Evolutionary conservation across 768 basidiomycete genomes (phyloP).

Genomic region (Pleurotus ostreatus): DNA sequence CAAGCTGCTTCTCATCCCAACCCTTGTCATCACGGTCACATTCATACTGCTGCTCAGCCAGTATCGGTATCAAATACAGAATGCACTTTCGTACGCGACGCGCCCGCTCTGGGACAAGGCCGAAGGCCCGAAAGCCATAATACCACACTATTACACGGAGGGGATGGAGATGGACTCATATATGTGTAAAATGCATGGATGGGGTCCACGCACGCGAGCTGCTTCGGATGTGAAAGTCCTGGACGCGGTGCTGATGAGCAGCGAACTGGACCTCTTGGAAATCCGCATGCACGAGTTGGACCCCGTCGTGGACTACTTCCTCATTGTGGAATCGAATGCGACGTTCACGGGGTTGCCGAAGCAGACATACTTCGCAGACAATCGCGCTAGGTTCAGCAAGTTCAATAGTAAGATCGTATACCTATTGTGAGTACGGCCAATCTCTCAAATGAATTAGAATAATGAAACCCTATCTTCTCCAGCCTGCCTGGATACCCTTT

Average conservation of each 20-base stretch:
- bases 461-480: background rate
- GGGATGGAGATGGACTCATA: slow-evolving; percentile 39
- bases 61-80: slow-evolving; percentile 47
- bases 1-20: slow-evolving; percentile 28
- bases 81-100: slow-evolving; percentile 51
- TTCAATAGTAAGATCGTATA: slow-evolving; percentile 55
- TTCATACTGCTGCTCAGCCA: slow-evolving; percentile 33
- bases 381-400: slow-evolving; percentile 41
- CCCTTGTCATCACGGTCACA: slow-evolving; percentile 23
- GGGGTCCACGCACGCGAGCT: slow-evolving; percentile 31
- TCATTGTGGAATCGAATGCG: slow-evolving; percentile 57
- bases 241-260: slow-evolving; percentile 59
- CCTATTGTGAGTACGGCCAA: slow-evolving; percentile 30
- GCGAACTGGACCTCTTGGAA: slow-evolving; percentile 60
- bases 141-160: slow-evolving; percentile 56
- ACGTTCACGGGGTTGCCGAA: slow-evolving; percentile 62
- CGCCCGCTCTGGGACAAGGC: slow-evolving; percentile 57
- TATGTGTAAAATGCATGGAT: slow-evolving; percentile 52
- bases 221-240: slow-evolving; percentile 28
- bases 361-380: slow-evolving; percentile 43
- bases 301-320: slow-evolving; percentile 52
- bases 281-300: slow-evolving; percentile 60
- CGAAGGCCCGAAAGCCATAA: slow-evolving; percentile 40
- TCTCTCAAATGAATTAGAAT: background rate
- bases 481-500: slow-evolving; percentile 46